Evolutionary conservation across 495 filamentous ascomycete genomes (phyloP).

Genomic region (Daldinia decipiens): DNA sequence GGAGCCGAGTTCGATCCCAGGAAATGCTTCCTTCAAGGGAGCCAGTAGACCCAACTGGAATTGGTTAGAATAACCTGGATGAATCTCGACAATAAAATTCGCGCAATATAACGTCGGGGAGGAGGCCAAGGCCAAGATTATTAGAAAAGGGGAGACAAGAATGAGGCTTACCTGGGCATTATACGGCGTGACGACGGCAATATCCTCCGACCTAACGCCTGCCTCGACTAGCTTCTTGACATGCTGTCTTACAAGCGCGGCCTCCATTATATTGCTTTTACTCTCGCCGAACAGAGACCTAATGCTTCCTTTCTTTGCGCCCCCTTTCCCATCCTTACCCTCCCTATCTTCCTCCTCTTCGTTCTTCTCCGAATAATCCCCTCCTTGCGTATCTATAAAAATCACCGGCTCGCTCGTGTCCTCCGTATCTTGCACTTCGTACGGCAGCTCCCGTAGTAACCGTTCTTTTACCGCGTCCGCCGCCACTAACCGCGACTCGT

Average conservation of each 20-base stretch:
- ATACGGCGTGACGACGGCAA: conserved; percentile 95
- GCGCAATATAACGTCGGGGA: background rate
- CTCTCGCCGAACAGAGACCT: conserved; percentile 75
- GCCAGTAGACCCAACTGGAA: conserved; percentile 75
- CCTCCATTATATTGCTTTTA: conserved; percentile 94
- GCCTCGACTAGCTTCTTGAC: conserved; percentile 78
- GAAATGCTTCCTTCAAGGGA: conserved; percentile 79
- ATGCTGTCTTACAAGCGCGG: conserved; percentile 78
- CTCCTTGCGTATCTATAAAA: conserved; percentile 96
- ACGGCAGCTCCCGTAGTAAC: conserved; percentile 80
- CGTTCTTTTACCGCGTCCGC: conserved; percentile 78
- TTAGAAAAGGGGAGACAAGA: background rate
- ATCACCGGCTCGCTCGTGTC: conserved; percentile 88
- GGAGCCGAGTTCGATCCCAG: conserved; percentile 88
- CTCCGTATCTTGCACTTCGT: conserved; percentile 81
- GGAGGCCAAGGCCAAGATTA: background rate
- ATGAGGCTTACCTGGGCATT: conserved; percentile 77
- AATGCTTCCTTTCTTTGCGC: conserved; percentile 51
- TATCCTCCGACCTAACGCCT: conserved; percentile 80
- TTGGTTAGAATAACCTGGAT: conserved; percentile 10
- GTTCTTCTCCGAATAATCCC: conserved; percentile 74
- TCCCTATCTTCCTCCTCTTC: conserved; percentile 41
- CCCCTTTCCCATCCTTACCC: conserved; percentile 43
- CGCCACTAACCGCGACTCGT: conserved; percentile 81
- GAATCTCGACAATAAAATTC: background rate